phyloP scores from a whole-genome alignment of 331 rosid genomes.

The Malus hybrid region DNA sequence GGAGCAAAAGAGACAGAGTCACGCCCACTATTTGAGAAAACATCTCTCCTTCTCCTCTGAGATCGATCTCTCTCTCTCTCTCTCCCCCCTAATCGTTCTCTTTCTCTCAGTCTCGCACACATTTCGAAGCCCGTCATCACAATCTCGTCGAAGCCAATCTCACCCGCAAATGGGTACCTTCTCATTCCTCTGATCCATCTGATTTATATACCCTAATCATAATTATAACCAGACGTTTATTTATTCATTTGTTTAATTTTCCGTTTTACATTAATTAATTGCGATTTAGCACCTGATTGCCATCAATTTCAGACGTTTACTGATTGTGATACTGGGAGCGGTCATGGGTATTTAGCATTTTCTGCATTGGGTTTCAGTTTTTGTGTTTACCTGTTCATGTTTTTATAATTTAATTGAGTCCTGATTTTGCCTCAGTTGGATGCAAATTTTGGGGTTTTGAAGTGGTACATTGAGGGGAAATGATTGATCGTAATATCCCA shows the following conservation, averaged over 20 bases:
- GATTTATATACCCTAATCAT: slow-evolving; percentile 4
- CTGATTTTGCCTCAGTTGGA: slow-evolving; percentile 21
- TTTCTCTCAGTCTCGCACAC: slow-evolving; percentile 4
- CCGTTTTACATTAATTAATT: slow-evolving; percentile 6
- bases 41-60: slow-evolving; percentile 11
- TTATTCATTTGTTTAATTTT: background rate
- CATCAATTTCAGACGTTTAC: slow-evolving; percentile 16
- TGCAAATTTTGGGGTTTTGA: slow-evolving; percentile 11
- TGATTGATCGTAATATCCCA: slow-evolving; percentile 8
- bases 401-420: slow-evolving; percentile 3
- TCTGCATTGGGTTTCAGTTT: slow-evolving; percentile 24
- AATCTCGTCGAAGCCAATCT: slow-evolving; percentile 14
- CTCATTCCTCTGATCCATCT: slow-evolving; percentile 21
- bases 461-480: slow-evolving; percentile 2
- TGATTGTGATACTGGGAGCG: background rate
- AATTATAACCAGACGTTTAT: background rate
- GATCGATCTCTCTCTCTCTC: slow-evolving; percentile 25
- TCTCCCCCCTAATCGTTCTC: slow-evolving; percentile 15
- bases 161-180: slow-evolving; percentile 46
- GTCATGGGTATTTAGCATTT: slow-evolving; percentile 9
- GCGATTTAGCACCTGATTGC: slow-evolving; percentile 12
- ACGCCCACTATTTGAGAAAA: slow-evolving; percentile 25
- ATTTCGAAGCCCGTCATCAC: slow-evolving; percentile 19
- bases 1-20: slow-evolving; percentile 2
- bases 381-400: slow-evolving; percentile 1